Evolutionary conservation across 164 flowering plant species (phyloP), one percentile per base, ranked within the genome.

Genomic region (Dillenia suffruticosa): DNA sequence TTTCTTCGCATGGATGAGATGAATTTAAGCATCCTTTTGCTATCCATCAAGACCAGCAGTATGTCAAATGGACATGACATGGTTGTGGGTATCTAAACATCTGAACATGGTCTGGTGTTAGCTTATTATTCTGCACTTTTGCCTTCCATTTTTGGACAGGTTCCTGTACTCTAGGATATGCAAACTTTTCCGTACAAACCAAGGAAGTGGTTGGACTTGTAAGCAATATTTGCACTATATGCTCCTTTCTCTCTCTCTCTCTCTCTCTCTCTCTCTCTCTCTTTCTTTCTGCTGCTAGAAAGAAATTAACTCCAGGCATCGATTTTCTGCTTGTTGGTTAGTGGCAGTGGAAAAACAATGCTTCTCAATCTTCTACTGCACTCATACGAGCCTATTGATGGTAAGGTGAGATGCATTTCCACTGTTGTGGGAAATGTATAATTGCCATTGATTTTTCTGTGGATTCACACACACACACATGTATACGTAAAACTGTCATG

Each of bases 321-420:
- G 19, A 51, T 62, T 56, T 72, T 66, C 50, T 49, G 56, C 66
- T 90, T 97, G 98, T 88, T 76, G 98, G 98, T 66, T 54, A 93
- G 96, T 74, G 98, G 97, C 44, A 90, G 97, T 76, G 98, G 98
- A 58, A 93, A 90, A 69, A 90, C 94, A 83, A 87, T 96, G 48
- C 62, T 90, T 40, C 90, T 93, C 65, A 90, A 78, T 76, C 86
- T 90, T 63, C 65, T 90, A 73, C 94, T 93, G 60, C 96, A 89
- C 54, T 85, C 90, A 43, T 93, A 90, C 76, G 98, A 90, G 65
- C 98, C 98, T 68, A 81, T 90, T 62, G 67, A 57, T 64, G 98
- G 98, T 61, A 84, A 88, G 92, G 98, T 93, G 65, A 54, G 59
- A 56, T 22, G 48, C 60, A 16, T 71, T 43, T 32, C 40, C 40